phyloP scores from a whole-genome alignment of 148 eudicot species.

The Suaeda aralocaspica region DNA sequence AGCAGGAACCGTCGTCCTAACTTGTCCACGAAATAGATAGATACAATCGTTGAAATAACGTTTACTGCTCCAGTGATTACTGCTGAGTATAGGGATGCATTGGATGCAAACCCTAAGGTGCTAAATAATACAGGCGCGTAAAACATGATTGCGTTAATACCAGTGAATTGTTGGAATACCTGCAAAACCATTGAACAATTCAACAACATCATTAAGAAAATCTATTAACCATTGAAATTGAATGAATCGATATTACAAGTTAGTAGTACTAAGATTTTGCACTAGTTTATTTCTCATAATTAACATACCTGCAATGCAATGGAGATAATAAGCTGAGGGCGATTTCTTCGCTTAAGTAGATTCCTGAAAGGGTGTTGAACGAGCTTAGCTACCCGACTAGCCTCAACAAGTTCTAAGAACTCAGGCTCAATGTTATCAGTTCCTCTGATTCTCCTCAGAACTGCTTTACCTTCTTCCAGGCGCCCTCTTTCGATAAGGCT shows the following conservation, averaged over 20 bases:
- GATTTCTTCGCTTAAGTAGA: constrained; percentile 55
- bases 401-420: constrained; percentile 72
- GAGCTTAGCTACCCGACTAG: constrained; percentile 59
- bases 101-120: constrained; percentile 71
- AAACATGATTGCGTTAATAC: constrained; percentile 96
- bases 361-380: constrained; percentile 83
- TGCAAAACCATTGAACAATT: constrained; percentile 19
- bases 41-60: constrained; percentile 68
- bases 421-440: constrained; percentile 84
- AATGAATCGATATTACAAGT: too few relatives aligned
- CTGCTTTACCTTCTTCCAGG: constrained; percentile 71
- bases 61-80: constrained; percentile 87
- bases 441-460: constrained; percentile 72
- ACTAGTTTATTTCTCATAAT: background rate
- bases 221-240: too few relatives aligned
- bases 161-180: constrained; percentile 92
- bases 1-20: constrained; percentile 68
- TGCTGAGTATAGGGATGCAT: constrained; percentile 79
- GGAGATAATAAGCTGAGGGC: constrained; percentile 79
- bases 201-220: background rate
- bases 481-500: constrained; percentile 81
- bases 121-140: constrained; percentile 87
- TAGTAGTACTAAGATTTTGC: too few relatives aligned
- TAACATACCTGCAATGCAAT: constrained; percentile 27
- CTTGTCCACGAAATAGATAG: constrained; percentile 85